A percentile compares a stretch with the other conserved stretches of the same genome.
Conservation (phyloP, 306 rosid genomes). For the Boehmeria nivea region DNA sequence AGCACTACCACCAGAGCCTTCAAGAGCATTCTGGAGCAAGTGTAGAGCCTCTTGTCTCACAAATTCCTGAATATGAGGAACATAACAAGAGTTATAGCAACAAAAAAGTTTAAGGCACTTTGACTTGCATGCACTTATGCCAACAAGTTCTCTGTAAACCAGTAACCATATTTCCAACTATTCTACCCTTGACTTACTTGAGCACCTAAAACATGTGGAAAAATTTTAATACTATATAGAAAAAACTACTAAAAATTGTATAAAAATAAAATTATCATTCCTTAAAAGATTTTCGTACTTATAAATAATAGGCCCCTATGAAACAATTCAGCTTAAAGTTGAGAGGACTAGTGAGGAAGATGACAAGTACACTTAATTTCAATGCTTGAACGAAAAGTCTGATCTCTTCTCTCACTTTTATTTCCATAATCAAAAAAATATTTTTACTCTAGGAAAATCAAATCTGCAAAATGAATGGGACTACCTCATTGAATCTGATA, state of each 20-base stretch:
- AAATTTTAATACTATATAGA: too few species aligned
- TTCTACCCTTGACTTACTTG: not conserved
- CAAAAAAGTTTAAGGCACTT: not conserved
- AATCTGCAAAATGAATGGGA: conserved; percentile 22
- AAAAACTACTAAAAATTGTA: too few species aligned
- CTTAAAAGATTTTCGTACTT: too few species aligned
- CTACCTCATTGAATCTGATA: conserved; percentile 74
- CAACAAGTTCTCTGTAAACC: not conserved
- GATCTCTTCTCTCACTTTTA: not conserved
- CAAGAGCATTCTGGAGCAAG: conserved; percentile 90
- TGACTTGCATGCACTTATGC: not conserved
- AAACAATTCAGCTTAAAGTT: not conserved
- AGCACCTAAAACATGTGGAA: not conserved
- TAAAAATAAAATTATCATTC: too few species aligned
- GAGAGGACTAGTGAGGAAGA: not conserved
- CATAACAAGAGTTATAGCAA: conserved; percentile 2
- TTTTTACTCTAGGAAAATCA: too few species aligned
- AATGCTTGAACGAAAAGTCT: not conserved
- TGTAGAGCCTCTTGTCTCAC: conserved; percentile 83
- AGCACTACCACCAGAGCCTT: conserved; percentile 86
- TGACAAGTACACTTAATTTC: not conserved
- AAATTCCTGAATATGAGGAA: conserved; percentile 58
- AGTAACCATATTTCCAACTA: not conserved
- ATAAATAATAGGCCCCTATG: not conserved
- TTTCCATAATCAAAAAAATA: not conserved